phyloP scores from a whole-genome alignment of 1,139 yeast genomes.

The Arxiozyma heterogenica region DNA sequence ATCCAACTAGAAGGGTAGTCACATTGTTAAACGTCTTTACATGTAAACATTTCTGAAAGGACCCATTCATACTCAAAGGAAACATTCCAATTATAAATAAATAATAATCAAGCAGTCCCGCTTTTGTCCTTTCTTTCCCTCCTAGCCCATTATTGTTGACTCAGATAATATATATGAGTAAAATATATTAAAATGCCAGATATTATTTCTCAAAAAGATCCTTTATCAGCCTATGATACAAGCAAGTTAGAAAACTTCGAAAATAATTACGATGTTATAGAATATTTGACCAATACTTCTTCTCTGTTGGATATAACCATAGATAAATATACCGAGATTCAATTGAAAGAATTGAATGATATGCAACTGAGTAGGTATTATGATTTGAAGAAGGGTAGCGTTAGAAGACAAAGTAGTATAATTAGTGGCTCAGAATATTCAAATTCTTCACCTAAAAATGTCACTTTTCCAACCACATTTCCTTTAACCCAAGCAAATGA shows the following conservation, averaged over 20 bases:
- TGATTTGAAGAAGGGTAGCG: constrained; percentile 10
- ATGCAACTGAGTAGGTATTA: constrained; percentile 16
- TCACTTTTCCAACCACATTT: neutral
- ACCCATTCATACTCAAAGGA: neutral
- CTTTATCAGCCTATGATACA: neutral
- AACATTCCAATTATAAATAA: neutral
- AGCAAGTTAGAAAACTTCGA: neutral
- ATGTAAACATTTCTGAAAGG: too few species aligned
- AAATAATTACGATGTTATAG: constrained; percentile 1
- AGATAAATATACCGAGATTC: constrained; percentile 8
- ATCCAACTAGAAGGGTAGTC: neutral
- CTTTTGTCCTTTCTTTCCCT: too few species aligned
- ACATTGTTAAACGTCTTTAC: neutral
- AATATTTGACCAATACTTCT: constrained; percentile 9
- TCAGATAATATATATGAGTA: neutral
- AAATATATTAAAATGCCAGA: neutral
- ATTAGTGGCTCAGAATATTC: constrained; percentile 15
- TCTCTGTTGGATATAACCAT: constrained; percentile 9
- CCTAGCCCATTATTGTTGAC: too few species aligned
- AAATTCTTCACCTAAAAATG: constrained; percentile 1
- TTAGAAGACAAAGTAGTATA: constrained; percentile 16
- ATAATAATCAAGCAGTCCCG: neutral
- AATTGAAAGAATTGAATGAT: constrained; percentile 15
- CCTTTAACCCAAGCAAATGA: neutral
- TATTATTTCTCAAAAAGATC: neutral